phyloP scores from a whole-genome alignment of 2,329 filamentous ascomycete genomes.

The Rhinocladiella mackenziei region DNA sequence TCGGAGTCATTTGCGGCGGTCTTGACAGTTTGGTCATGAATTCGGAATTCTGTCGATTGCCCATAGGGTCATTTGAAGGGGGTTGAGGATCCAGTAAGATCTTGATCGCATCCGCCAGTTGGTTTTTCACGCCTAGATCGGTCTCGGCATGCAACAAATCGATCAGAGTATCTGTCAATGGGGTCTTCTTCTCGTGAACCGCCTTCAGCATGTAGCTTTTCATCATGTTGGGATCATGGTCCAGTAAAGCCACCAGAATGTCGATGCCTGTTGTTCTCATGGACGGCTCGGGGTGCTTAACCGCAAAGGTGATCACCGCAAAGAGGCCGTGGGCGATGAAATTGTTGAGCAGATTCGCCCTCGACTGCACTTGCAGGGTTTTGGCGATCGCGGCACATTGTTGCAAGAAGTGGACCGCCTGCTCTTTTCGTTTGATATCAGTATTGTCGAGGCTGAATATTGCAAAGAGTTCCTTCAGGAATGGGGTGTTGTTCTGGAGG shows the following conservation, averaged over 20 bases:
- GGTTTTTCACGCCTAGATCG: conserved; percentile 90
- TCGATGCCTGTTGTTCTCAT: conserved; percentile 91
- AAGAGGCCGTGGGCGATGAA: conserved; percentile 85
- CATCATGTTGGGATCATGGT: conserved; percentile 93
- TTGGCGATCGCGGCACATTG: conserved; percentile 94
- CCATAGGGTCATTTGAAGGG: conserved; percentile 55
- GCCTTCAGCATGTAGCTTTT: conserved; percentile 89
- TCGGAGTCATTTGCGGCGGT: conserved; percentile 56
- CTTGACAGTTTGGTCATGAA: conserved; percentile 60
- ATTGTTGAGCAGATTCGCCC: conserved; percentile 80
- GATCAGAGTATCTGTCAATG: conserved; percentile 86
- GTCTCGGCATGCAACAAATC: conserved; percentile 86
- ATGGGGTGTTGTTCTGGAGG: conserved; percentile 73
- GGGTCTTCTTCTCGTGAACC: conserved; percentile 77
- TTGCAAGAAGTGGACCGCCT: conserved; percentile 93
- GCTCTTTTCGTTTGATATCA: conserved; percentile 74
- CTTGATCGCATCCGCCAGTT: conserved; percentile 92
- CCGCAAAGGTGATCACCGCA: conserved; percentile 83
- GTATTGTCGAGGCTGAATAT: conserved; percentile 68
- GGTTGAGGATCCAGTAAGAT: conserved; percentile 76
- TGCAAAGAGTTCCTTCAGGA: conserved; percentile 79
- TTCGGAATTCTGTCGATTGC: conserved; percentile 54
- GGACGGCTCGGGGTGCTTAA: conserved; percentile 76
- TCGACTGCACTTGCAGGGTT: conserved; percentile 78
- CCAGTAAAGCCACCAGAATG: conserved; percentile 87